Percentiles rank a stretch among this genome's conserved stretches.
phyloP scores from a whole-genome alignment of 2,329 filamentous ascomycete genomes.

The Samsoniella hepiali region DNA sequence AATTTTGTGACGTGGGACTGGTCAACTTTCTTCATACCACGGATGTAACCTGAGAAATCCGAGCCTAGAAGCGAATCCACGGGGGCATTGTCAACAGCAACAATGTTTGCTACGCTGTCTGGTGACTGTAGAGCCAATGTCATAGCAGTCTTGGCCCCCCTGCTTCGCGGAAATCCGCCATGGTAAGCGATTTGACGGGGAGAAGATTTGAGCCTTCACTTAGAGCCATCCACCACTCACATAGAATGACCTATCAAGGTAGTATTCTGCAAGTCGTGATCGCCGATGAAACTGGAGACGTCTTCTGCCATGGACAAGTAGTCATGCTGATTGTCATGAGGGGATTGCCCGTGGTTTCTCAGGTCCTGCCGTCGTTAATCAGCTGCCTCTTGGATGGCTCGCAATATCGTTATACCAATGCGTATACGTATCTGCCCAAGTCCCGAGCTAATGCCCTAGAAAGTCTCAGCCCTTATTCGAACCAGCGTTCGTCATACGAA shows the following conservation, averaged over 20 bases:
- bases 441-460: constrained; percentile 74
- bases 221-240: constrained; percentile 43
- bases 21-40: constrained; percentile 81
- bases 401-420: constrained; percentile 56
- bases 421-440: constrained; percentile 75
- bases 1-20: constrained; percentile 63
- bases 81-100: constrained; percentile 90
- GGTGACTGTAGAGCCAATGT: constrained; percentile 71
- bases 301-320: constrained; percentile 82
- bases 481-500: not conserved
- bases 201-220: not conserved
- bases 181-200: not conserved
- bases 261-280: constrained; percentile 65
- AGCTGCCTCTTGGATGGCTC: not conserved
- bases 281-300: constrained; percentile 70
- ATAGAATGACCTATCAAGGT: constrained; percentile 93
- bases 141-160: constrained; percentile 94
- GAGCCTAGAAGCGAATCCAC: constrained; percentile 72
- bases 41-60: constrained; percentile 76
- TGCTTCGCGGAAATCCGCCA: constrained; percentile 28
- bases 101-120: constrained; percentile 63
- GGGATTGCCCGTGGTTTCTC: constrained; percentile 89
- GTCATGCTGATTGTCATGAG: constrained; percentile 72
- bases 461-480: constrained; percentile 19
- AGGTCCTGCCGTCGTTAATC: constrained; percentile 60